Conservation (phyloP, 2,329 filamentous ascomycete species). For the Hypocreales sp. region DNA sequence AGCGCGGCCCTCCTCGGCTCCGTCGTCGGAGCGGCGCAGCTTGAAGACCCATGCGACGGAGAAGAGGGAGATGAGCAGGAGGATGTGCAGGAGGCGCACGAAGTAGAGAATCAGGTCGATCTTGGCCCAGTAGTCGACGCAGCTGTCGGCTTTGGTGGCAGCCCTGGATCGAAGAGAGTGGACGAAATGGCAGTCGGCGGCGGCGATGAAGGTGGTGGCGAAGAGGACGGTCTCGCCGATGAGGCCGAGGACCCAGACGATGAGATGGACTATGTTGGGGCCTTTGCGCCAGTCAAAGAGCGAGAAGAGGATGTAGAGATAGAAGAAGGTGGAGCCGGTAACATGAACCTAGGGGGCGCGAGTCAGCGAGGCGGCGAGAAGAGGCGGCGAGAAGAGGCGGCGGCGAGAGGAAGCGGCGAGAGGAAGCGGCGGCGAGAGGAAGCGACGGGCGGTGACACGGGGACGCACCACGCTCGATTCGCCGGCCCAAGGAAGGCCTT, state of each 20-base stretch:
- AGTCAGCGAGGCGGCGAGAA: background rate
- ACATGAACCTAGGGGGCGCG: slow-evolving; percentile 54
- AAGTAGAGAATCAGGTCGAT: slow-evolving; percentile 52
- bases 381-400: too few relatives aligned
- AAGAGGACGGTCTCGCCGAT: slow-evolving; percentile 60
- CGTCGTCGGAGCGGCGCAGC: slow-evolving; percentile 19
- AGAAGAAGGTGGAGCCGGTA: slow-evolving; percentile 72
- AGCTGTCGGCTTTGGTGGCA: slow-evolving; percentile 14
- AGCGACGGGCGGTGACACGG: too few relatives aligned
- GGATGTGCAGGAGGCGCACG: slow-evolving; percentile 51
- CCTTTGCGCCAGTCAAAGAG: slow-evolving; percentile 71
- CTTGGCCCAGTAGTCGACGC: slow-evolving; percentile 23
- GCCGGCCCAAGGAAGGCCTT: slow-evolving; percentile 55
- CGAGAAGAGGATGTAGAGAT: slow-evolving; percentile 72
- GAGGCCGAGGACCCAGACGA: slow-evolving; percentile 64
- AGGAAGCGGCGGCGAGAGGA: too few relatives aligned
- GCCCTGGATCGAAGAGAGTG: too few relatives aligned
- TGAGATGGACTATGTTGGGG: slow-evolving; percentile 64
- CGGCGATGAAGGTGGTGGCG: slow-evolving; percentile 49
- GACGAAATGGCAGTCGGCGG: slow-evolving; percentile 52
- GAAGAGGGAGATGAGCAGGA: slow-evolving; percentile 38
- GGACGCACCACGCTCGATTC: slow-evolving; percentile 56
- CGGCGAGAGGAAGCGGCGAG: too few relatives aligned
- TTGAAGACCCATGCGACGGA: slow-evolving; percentile 25
- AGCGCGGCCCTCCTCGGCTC: slow-evolving; percentile 21